phyloP scores from a whole-genome alignment of 345 rosid genomes.

The Brassica napus region Da-Ae NC_063440.1:20165001-20165500 shows the following conservation, averaged over 20 bases:
- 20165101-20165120: slow-evolving; percentile 24
- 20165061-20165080: slow-evolving; percentile 18
- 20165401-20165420: slow-evolving; percentile 16
- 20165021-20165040: slow-evolving; percentile 41
- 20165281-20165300: slow-evolving; percentile 25
- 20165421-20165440: slow-evolving; percentile 12
- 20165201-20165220: slow-evolving; percentile 7
- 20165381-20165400: slow-evolving; percentile 15
- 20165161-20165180: not conserved
- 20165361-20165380: slow-evolving; percentile 25
- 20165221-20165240: slow-evolving; percentile 37
- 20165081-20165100: slow-evolving; percentile 24
- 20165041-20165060: slow-evolving; percentile 15
- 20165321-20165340: slow-evolving; percentile 33
- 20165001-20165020: slow-evolving; percentile 36
- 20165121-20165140: slow-evolving; percentile 15
- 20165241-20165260: slow-evolving; percentile 27
- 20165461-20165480: not conserved
- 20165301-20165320: slow-evolving; percentile 2
- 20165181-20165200: not conserved
- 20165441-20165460: not conserved
- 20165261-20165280: slow-evolving; percentile 30
- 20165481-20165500: not conserved
- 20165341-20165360: slow-evolving; percentile 33
- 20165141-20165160: not conserved